Base-by-base conservation (phyloP, 108 stramenopile species). In the Fistulifera pelliculosa region DNA sequence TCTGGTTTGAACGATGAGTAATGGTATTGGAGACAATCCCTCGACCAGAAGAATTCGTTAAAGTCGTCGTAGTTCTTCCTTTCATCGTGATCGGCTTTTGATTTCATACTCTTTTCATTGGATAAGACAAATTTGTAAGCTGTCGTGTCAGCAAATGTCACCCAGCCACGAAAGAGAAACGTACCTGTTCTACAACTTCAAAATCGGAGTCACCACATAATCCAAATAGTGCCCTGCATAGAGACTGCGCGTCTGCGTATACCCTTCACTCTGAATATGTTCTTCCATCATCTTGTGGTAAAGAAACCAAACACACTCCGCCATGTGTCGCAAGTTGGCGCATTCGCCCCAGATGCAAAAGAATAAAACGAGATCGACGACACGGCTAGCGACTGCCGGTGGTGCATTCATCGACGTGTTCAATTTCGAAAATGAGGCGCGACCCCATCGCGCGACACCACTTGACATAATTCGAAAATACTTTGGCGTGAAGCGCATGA, bases 1-100 rank as follows among this genome's bases (percentile, higher is more conserved):
- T 61, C 61, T 16, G 50, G 43, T 24, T 68, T 54, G 22, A 68
- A 73, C 45, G 61, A 64, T 17, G 81, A 80, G 67, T 93, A 92
- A 42, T 64, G 76, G 57, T 70, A 94, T n/a, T 69, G 64, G 43
- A 98, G 75, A 67, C 97, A 98, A 15, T 90, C 66, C 24, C 92
- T 74, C 11, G 90, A 92, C 97, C 97, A 98, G 73, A 98, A 98
- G 77, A 97, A 98, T 70, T 98, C 97, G 62, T 98, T 98, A 71
- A 94, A 89, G 64, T 98, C 97, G 52, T 98, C 97, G 65, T 98
- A 98, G 76, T 95, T 98, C 47, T 92, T 81, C 44, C 75, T 82
- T 54, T 92, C 81, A 49, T 64, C 54, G 52, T 97, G 94, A 52
- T 97, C 96, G 11, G 69, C 59, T 27, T 76, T 76, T 14, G 76